Conservation (phyloP, 164 flowering plant species). For the Paratinospora sagittata region DNA sequence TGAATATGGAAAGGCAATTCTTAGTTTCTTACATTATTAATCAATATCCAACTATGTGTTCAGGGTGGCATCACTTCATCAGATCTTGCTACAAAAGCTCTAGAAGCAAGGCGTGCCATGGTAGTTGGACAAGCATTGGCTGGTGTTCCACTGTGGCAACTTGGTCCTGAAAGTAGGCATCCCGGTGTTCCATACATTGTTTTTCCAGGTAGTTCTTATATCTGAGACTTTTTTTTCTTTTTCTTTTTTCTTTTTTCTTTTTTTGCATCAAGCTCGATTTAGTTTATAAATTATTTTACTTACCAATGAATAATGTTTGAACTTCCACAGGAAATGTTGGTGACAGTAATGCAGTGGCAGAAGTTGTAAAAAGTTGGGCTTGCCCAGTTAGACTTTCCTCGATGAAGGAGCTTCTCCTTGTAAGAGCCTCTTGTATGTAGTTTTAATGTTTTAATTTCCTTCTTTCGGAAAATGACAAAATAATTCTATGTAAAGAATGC, state of each 20-base stretch:
- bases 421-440: constrained; percentile 30
- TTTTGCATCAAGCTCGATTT: not conserved
- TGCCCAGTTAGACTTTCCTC: constrained; percentile 50
- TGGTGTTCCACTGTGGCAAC: constrained; percentile 97
- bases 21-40: not conserved
- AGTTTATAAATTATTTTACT: not conserved
- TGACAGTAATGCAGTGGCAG: constrained; percentile 72
- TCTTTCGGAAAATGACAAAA: constrained; percentile 12
- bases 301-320: not conserved
- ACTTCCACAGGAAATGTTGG: constrained; percentile 83
- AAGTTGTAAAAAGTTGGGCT: constrained; percentile 80
- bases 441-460: not conserved
- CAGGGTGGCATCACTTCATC: constrained; percentile 99
- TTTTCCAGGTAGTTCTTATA: constrained; percentile 68
- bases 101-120: constrained; percentile 74
- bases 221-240: not conserved
- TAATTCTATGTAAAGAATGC: constrained; percentile 54
- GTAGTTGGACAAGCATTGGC: constrained; percentile 94
- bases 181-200: constrained; percentile 96
- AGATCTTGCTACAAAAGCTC: constrained; percentile 91
- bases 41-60: constrained; percentile 3
- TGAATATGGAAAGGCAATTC: not conserved
- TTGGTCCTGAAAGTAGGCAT: constrained; percentile 92
- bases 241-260: not conserved
- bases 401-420: constrained; percentile 79